Conservation (phyloP, 345 rosid species). For the Eucalyptus tenuipes region DNA sequence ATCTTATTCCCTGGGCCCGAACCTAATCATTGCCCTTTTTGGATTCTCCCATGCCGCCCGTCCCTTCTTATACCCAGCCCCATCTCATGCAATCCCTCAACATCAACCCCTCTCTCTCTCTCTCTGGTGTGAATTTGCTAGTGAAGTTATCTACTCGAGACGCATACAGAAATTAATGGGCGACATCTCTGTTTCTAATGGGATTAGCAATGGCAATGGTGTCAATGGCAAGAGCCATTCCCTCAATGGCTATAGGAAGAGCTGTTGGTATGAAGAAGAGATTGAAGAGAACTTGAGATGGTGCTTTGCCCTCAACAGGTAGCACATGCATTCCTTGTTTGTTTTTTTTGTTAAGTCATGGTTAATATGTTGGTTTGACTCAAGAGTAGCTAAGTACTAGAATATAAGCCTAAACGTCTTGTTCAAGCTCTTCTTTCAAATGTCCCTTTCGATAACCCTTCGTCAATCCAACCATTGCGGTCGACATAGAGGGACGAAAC, state of each 20-base stretch:
- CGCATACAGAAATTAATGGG: conserved; percentile 15
- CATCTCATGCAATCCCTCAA: not conserved
- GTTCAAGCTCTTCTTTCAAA: not conserved
- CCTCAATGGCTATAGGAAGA: conserved; percentile 37
- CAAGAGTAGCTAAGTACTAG: not conserved
- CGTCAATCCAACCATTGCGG: not conserved
- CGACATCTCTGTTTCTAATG: conserved; percentile 34
- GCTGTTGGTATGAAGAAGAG: conserved; percentile 72
- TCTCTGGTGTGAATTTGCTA: not conserved
- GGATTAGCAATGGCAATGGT: conserved; percentile 15
- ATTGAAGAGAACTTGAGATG: conserved; percentile 49
- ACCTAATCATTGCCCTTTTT: conserved; percentile 9
- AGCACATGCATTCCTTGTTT: not conserved
- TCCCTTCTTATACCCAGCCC: conserved; percentile 11
- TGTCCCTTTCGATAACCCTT: not conserved
- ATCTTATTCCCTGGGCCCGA: not conserved
- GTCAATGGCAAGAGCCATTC: conserved; percentile 18
- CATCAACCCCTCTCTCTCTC: not conserved
- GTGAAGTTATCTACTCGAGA: not conserved
- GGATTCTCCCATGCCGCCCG: conserved; percentile 1
- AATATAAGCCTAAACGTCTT: not conserved
- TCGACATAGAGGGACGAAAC: not conserved
- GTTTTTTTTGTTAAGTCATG: not conserved
- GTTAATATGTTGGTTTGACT: not conserved
- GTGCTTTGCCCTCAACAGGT: conserved; percentile 66